Conservation (phyloP, 768 basidiomycete genomes). For the Suillus decipiens region DNA sequence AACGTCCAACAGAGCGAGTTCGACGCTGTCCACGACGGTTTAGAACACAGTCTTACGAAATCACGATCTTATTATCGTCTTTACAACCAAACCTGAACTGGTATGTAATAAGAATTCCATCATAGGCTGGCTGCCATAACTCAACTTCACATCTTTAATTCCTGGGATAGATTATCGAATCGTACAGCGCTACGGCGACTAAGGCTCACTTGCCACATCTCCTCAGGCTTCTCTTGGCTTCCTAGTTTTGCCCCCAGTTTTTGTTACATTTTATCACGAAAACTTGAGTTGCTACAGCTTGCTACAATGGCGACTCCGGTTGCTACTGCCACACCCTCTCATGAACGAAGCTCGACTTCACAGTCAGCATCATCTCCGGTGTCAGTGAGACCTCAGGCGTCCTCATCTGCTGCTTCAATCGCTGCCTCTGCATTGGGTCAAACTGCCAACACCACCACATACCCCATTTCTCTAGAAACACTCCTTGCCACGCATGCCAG, state of each 20-base stretch:
- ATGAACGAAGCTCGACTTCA: slow-evolving; percentile 26
- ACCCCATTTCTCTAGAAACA: slow-evolving; percentile 49
- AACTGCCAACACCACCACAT: slow-evolving; percentile 31
- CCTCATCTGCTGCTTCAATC: slow-evolving; percentile 31
- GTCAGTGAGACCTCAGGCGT: slow-evolving; percentile 34
- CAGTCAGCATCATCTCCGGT: slow-evolving; percentile 28
- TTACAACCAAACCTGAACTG: not conserved
- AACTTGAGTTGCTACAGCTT: not conserved
- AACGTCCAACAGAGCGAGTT: slow-evolving; percentile 2
- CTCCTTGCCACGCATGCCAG: slow-evolving; percentile 57
- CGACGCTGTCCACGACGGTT: not conserved
- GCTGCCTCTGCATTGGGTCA: slow-evolving; percentile 26
- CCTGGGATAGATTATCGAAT: not conserved
- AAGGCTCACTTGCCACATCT: not conserved
- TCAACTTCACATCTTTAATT: not conserved
- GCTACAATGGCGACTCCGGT: slow-evolving; percentile 2
- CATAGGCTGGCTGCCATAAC: not conserved
- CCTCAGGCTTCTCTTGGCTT: not conserved
- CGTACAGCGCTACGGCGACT: not conserved
- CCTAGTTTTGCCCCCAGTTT: slow-evolving; percentile 2
- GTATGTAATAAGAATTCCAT: not conserved
- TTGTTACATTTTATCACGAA: slow-evolving; percentile 4
- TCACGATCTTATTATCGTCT: not conserved
- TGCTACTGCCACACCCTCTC: slow-evolving; percentile 22
- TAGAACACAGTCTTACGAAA: not conserved